Evolutionary conservation across 2,329 filamentous ascomycete genomes (phyloP).

Genomic region (Microsporum ferrugineum): DNA sequence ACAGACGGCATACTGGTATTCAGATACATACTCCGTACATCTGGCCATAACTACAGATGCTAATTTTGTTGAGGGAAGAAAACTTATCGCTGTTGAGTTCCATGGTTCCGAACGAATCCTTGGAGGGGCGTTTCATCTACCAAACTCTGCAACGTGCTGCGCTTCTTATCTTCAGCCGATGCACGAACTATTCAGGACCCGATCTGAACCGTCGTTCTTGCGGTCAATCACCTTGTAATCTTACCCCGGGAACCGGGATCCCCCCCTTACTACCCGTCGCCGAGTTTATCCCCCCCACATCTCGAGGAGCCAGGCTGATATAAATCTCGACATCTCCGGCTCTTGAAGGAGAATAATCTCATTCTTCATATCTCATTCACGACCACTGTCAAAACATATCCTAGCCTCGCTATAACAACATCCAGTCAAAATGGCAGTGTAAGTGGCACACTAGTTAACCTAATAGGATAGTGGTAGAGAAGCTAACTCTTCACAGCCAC

Average conservation of each 20-base stretch:
- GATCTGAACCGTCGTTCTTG: not conserved
- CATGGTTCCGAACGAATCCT: not conserved
- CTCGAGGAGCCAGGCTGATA: not conserved
- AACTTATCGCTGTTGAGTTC: not conserved
- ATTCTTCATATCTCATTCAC: not conserved
- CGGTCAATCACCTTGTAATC: not conserved
- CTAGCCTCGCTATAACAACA: not conserved
- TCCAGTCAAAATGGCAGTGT: constrained; percentile 9
- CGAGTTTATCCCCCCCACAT: constrained; percentile 3
- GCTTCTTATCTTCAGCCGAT: not conserved
- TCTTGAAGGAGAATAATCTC: not conserved
- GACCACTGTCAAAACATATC: not conserved
- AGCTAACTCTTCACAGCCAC: constrained; percentile 25
- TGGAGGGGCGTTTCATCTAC: not conserved
- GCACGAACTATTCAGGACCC: not conserved
- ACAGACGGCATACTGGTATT: not conserved
- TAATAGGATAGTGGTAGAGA: not conserved
- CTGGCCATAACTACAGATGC: not conserved
- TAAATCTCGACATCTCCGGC: not conserved
- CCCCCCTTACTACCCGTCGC: not conserved
- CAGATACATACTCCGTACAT: not conserved
- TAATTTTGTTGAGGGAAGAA: not conserved
- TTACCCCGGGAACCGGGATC: constrained; percentile 1
- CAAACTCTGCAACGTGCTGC: not conserved
- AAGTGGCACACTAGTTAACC: not conserved